Percentiles rank a stretch among this genome's conserved stretches.
Evolutionary conservation across 257 asterid genomes (phyloP).

Genomic region (Echites panduratus): DNA sequence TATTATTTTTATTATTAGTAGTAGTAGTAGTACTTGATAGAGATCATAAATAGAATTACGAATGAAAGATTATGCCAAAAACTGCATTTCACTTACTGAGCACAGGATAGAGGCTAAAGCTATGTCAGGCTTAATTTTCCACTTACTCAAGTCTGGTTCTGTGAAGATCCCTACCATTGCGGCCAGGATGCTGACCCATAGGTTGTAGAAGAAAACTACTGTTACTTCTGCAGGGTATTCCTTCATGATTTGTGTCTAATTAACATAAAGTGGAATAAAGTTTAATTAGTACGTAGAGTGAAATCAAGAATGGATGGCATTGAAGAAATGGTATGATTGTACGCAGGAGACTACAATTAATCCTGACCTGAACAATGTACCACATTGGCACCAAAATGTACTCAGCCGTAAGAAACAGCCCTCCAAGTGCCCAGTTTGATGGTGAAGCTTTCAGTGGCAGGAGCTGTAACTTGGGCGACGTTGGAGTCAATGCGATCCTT

Average conservation of each 20-base stretch:
- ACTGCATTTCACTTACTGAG: constrained; percentile 44
- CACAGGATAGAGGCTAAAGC: constrained; percentile 64
- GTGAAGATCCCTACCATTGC: constrained; percentile 46
- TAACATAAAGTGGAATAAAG: background rate
- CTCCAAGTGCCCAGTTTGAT: constrained; percentile 71
- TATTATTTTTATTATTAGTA: background rate
- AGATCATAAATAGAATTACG: background rate
- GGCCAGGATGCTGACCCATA: constrained; percentile 66
- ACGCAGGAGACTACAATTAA: background rate
- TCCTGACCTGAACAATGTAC: constrained; percentile 78
- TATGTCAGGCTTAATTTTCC: constrained; percentile 50
- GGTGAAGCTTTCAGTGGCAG: constrained; percentile 25
- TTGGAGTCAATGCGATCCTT: constrained; percentile 25
- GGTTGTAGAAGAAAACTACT: constrained; percentile 65
- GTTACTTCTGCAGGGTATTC: constrained; percentile 51
- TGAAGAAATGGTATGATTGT: background rate
- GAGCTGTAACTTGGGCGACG: constrained; percentile 17
- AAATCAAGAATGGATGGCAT: background rate
- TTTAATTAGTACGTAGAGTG: background rate
- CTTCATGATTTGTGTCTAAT: constrained; percentile 75
- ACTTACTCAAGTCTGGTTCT: constrained; percentile 50
- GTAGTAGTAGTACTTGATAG: background rate
- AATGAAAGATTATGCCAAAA: background rate
- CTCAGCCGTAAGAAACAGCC: constrained; percentile 61
- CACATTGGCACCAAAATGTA: constrained; percentile 77